A percentile compares a stretch with the other conserved stretches of the same genome.
Conservation (phyloP, 495 filamentous ascomycete genomes). For the Trypethelium eluteriae region DNA sequence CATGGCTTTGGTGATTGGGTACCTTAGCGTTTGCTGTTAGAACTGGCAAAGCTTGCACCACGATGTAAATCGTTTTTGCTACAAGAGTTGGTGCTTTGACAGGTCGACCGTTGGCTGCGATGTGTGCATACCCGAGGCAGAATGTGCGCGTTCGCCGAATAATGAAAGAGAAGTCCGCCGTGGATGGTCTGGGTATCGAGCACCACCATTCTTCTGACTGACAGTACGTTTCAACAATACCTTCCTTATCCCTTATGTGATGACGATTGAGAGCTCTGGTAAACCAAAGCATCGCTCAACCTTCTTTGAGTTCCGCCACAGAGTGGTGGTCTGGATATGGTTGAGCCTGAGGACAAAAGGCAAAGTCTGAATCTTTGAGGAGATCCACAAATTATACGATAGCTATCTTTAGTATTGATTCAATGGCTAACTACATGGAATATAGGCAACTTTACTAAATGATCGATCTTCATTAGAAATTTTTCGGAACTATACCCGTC, state of each 20-base stretch:
- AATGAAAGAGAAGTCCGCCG: no score
- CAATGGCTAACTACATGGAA: not conserved
- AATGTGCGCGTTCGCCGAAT: no score
- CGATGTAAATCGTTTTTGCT: no score
- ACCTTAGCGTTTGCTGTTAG: no score
- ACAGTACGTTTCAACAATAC: conserved; percentile 8
- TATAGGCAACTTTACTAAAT: not conserved
- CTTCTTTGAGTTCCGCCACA: conserved; percentile 45
- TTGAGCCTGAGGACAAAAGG: conserved; percentile 63
- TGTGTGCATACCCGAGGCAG: no score
- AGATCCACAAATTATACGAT: not conserved
- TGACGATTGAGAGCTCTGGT: conserved; percentile 66
- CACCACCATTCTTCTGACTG: not conserved
- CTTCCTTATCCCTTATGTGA: conserved; percentile 39
- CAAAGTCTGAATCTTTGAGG: conserved; percentile 54
- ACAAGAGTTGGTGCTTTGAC: no score
- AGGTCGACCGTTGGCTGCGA: no score
- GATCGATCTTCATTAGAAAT: no score
- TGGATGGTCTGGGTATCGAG: no score
- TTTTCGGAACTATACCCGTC: no score
- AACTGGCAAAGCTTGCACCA: no score
- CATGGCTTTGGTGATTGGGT: no score
- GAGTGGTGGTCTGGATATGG: conserved; percentile 43
- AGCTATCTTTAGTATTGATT: not conserved
- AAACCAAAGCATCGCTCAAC: conserved; percentile 62